Evolutionary conservation across 345 rosid species (phyloP).

Genomic region (Dipteronia sinensis): DNA sequence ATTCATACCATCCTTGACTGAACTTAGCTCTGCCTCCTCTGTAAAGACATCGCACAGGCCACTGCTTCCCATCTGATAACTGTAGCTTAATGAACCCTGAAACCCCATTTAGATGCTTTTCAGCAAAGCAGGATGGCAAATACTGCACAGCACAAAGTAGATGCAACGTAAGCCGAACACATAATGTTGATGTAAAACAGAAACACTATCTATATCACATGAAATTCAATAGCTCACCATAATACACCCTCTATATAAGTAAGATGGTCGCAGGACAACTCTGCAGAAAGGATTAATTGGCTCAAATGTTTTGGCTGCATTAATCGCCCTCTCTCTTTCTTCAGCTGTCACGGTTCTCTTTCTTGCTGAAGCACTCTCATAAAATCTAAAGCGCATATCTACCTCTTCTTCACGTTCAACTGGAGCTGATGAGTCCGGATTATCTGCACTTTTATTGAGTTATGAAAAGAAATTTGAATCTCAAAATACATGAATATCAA

Average conservation of each 20-base stretch:
- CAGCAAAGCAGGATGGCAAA: conserved; percentile 85
- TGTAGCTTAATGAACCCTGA: conserved; percentile 84
- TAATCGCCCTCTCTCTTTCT: conserved; percentile 72
- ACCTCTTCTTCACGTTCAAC: conserved; percentile 44
- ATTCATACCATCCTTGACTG: conserved; percentile 94
- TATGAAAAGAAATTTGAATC: conserved; percentile 20
- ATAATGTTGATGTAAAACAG: background rate
- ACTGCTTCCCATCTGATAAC: conserved; percentile 70
- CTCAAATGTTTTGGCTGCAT: conserved; percentile 77
- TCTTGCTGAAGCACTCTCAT: conserved; percentile 80
- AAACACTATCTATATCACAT: background rate
- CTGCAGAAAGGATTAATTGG: conserved; percentile 83
- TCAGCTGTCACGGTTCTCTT: conserved; percentile 80
- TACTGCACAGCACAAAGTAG: conserved; percentile 48
- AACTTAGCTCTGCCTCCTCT: conserved; percentile 85
- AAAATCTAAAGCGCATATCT: conserved; percentile 58
- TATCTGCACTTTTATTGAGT: conserved; percentile 37
- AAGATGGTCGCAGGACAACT: conserved; percentile 85
- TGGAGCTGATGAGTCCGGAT: conserved; percentile 39
- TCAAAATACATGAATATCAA: background rate
- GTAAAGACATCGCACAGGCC: conserved; percentile 91
- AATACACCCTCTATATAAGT: conserved; percentile 75
- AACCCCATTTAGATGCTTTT: conserved; percentile 76
- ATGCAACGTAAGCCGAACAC: background rate
- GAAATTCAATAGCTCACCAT: conserved; percentile 55